Percentiles rank a stretch among this genome's conserved stretches.
phyloP scores from a whole-genome alignment of 352 stramenopile genomes.

The Plasmopara muralis region DNA sequence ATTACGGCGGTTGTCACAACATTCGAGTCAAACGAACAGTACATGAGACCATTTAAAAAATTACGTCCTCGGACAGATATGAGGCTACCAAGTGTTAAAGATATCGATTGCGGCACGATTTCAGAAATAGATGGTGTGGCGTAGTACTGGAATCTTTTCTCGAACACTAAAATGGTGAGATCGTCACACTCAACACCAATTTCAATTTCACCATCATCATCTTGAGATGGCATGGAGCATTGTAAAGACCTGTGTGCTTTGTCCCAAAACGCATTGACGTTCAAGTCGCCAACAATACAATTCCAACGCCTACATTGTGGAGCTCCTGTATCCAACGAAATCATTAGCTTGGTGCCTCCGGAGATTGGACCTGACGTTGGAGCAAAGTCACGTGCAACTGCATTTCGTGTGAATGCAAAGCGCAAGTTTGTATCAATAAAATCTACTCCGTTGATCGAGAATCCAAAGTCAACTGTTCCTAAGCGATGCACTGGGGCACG shows the following conservation, averaged over 20 bases:
- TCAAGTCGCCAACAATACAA: conserved; percentile 24
- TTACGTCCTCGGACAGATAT: conserved; percentile 21
- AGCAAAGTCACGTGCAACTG: conserved; percentile 8
- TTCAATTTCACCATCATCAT: conserved; percentile 9
- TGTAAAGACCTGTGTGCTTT: conserved; percentile 5
- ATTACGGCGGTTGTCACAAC: conserved; percentile 6
- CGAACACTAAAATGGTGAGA: conserved; percentile 17
- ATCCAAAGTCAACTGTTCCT: conserved; percentile 20
- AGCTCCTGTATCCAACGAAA: conserved; percentile 10
- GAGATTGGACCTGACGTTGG: conserved; percentile 22
- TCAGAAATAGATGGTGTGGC: conserved; percentile 10
- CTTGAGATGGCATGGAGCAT: conserved; percentile 21
- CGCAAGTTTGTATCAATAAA: conserved; percentile 21
- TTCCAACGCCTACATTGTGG: conserved; percentile 18
- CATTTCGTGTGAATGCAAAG: conserved; percentile 26
- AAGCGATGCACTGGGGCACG: conserved; percentile 19
- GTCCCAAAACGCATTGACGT: conserved; percentile 9
- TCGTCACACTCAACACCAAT: conserved; percentile 29
- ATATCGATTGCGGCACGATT: conserved; percentile 19
- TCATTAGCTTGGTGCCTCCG: conserved; percentile 27
- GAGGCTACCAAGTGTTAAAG: conserved; percentile 8
- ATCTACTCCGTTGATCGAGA: conserved; percentile 57
- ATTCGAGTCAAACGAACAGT: conserved; percentile 21
- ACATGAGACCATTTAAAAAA: conserved; percentile 15
- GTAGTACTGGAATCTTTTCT: conserved; percentile 32